Conservation (phyloP, 2,329 filamentous ascomycete genomes). For the Cytospora mali region DNA sequence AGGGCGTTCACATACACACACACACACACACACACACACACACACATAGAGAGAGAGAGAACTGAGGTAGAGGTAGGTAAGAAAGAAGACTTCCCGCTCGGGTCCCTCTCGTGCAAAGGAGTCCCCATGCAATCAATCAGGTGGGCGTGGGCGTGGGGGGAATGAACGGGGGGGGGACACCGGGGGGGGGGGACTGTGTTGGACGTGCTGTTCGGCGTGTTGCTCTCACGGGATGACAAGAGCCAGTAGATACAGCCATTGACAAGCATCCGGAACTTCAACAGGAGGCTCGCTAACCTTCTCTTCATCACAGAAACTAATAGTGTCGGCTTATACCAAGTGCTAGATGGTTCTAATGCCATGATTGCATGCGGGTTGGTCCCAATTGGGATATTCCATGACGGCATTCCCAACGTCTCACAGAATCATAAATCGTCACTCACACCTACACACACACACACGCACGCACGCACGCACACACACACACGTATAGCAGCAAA, state of each 20-base stretch:
- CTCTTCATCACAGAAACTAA: not conserved
- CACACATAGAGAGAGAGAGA: slow-evolving; percentile 11
- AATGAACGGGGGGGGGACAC: not conserved
- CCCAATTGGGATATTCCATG: slow-evolving; percentile 12
- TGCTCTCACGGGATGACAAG: not conserved
- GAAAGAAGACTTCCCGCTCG: slow-evolving; percentile 24
- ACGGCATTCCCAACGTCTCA: not conserved
- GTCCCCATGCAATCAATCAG: not conserved
- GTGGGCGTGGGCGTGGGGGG: slow-evolving; percentile 19
- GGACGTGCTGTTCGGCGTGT: not conserved
- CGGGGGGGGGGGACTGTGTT: too few species aligned
- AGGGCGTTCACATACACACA: not conserved
- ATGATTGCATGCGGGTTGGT: slow-evolving; percentile 6
- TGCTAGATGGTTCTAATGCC: not conserved
- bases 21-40: not conserved
- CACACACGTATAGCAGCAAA: too few species aligned
- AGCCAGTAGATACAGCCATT: too few species aligned
- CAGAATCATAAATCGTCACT: not conserved
- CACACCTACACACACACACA: too few species aligned
- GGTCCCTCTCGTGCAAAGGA: slow-evolving; percentile 22
- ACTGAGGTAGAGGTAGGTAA: not conserved
- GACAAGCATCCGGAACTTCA: too few species aligned
- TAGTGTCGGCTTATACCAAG: too few species aligned
- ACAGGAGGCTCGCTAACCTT: not conserved
- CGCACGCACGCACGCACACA: too few species aligned